A percentile compares a stretch with the other conserved stretches of the same genome.
phyloP scores from a whole-genome alignment of 495 filamentous ascomycete genomes.

The Hypoxylon intermedium region DNA sequence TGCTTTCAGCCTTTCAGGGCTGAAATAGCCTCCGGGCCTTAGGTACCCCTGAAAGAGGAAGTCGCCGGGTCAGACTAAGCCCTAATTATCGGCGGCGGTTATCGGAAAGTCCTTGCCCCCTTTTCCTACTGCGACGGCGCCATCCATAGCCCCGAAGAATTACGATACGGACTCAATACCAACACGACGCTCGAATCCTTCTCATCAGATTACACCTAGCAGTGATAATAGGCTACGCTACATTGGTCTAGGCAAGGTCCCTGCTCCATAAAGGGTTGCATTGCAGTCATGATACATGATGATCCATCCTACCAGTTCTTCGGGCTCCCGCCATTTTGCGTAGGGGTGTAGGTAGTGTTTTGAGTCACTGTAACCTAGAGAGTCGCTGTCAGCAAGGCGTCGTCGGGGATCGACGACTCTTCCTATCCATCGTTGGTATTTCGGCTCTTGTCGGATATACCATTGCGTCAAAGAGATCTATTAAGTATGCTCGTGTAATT shows the following conservation, averaged over 20 bases:
- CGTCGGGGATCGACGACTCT: background rate
- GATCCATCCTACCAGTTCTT: background rate
- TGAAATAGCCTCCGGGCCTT: background rate
- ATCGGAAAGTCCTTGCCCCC: background rate
- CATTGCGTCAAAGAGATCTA: background rate
- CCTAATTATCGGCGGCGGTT: background rate
- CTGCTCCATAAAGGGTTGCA: background rate
- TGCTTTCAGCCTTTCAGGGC: background rate
- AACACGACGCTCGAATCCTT: background rate
- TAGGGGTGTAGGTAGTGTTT: background rate
- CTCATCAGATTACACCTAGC: background rate
- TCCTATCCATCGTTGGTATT: background rate
- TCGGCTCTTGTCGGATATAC: background rate
- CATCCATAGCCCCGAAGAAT: background rate
- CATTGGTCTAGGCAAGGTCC: background rate
- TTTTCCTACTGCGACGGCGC: background rate
- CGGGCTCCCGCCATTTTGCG: background rate
- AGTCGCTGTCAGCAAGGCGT: background rate
- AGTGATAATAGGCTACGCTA: background rate
- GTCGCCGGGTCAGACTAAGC: background rate
- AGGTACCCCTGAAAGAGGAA: slow-evolving; percentile 7
- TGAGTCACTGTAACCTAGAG: background rate
- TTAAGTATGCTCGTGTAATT: background rate
- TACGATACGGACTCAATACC: background rate
- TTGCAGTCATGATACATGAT: background rate